Evolutionary conservation across 768 basidiomycete genomes (phyloP).

Genomic region (Hygrophorus russula): DNA sequence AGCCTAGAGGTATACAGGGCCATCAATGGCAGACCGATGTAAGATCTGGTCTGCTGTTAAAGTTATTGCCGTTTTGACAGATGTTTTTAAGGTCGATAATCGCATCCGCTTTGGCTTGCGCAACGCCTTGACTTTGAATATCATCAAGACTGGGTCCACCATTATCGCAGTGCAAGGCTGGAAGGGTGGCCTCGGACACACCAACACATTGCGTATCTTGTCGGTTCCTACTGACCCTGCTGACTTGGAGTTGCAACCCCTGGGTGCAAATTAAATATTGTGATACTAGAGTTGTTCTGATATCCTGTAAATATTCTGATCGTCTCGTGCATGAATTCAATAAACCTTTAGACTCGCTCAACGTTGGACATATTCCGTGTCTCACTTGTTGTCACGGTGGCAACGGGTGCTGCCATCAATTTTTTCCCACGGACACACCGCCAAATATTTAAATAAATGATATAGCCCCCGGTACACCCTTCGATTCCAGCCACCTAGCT

Average conservation of each 20-base stretch:
- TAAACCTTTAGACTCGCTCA: no score
- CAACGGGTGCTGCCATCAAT: no score
- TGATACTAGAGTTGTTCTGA: not conserved
- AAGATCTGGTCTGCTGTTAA: conserved; percentile 18
- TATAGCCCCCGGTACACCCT: not conserved
- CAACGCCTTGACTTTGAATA: conserved; percentile 70
- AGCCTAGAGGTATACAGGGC: conserved; percentile 79
- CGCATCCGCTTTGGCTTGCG: conserved; percentile 83
- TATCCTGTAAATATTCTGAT: not conserved
- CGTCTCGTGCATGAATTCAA: no score
- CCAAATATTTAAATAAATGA: not conserved
- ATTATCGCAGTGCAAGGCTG: conserved; percentile 98
- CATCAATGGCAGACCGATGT: conserved; percentile 98
- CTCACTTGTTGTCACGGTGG: no score
- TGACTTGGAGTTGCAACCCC: conserved; percentile 64
- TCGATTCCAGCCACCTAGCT: not conserved
- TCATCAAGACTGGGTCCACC: conserved; percentile 82
- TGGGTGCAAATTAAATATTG: conserved; percentile 17
- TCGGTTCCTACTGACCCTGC: conserved; percentile 74
- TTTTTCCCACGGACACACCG: not conserved
- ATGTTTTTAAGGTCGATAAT: conserved; percentile 59
- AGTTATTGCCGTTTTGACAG: conserved; percentile 1
- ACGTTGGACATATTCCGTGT: no score
- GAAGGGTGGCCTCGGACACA: conserved; percentile 96
- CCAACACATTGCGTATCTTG: conserved; percentile 80